Conservation (phyloP, 176 grass and related monocot species). For the Secale cereale region DNA sequence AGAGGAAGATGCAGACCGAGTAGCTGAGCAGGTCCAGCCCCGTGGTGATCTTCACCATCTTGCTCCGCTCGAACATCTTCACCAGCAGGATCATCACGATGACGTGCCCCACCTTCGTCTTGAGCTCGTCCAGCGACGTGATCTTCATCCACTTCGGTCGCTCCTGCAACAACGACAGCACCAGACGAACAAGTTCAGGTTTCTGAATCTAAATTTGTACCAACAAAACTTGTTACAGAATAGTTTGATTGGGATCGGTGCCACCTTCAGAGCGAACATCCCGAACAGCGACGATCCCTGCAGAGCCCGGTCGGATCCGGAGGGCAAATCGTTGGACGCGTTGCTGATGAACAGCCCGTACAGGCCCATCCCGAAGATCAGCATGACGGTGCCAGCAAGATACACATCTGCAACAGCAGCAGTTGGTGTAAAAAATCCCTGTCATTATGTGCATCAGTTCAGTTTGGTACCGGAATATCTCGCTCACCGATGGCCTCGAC, state of each 20-base stretch:
- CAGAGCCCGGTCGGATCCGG: conserved; percentile 61
- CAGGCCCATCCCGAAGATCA: conserved; percentile 96
- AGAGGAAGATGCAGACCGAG: conserved; percentile 86
- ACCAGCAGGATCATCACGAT: conserved; percentile 99
- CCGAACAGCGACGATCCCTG: conserved; percentile 82
- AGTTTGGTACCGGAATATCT: neutral
- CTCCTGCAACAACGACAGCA: conserved; percentile 41
- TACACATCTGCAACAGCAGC: conserved; percentile 71
- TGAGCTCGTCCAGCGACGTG: conserved; percentile 85
- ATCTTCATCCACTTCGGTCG: conserved; percentile 97
- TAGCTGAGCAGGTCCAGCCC: conserved; percentile 94
- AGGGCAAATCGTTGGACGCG: conserved; percentile 36
- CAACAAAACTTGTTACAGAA: neutral
- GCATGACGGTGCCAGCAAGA: conserved; percentile 94
- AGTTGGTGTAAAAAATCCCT: neutral
- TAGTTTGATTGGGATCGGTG: neutral
- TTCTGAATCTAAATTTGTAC: neutral
- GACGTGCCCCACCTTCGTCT: conserved; percentile 96
- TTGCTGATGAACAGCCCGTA: conserved; percentile 98
- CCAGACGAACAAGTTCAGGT: neutral
- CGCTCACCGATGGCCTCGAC: conserved; percentile 85
- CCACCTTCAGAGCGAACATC: conserved; percentile 98
- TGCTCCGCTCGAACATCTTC: conserved; percentile 99
- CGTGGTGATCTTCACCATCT: conserved; percentile 87
- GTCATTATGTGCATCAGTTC: neutral